Evolutionary conservation across 495 filamentous ascomycete genomes (phyloP), one percentile per base, ranked within the genome.

Genomic region (Tuber microsphaerosporum): DNA sequence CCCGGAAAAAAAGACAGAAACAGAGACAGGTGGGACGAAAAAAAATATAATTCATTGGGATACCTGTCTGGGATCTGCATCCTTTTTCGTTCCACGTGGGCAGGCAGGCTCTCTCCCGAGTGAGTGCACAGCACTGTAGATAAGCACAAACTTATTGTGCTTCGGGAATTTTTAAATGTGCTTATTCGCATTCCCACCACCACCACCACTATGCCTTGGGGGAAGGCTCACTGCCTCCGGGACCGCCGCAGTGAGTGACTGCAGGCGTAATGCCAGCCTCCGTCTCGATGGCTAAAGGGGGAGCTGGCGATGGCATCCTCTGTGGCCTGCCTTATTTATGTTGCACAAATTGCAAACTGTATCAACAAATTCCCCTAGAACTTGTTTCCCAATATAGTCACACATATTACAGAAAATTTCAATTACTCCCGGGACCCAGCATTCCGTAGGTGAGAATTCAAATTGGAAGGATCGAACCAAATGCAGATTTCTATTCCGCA

Each of bases 401-500:
- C 56, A 34, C 56, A 31, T 65, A 7, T 14, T 65, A 34, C 56
- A 65, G 14, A 65, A 34, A 19, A 8, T 31, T 31, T 31, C 26
- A 65, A 65, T 31, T 14, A 65, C 26, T 65, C 26, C n/a, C 10
- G 56, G 56, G 26, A 7, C 26, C 31, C 5, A 8, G 56, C 26
- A 19, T 19, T 65, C 14, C 6, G 26, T 17, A 17, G 26, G 26
- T 7, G 56, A 65, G 26, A 34, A 8, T 34, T 19, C 26, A 65
- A 65, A 34, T 6, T 17, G 2, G 56, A 65, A 65, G 31, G 31
- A 17, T 7, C 4, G 56, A 65, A 65, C 4, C 56, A 61, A 61
- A 61, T 26, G n/a, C 51, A 61, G 22, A 34, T 65, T 65, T 65
- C 56, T 65, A 65, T 65, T 65, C 56, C 56, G 56, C 56, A 65